phyloP scores from a whole-genome alignment of 768 basidiomycete genomes.

The Lactarius trivialis region DNA sequence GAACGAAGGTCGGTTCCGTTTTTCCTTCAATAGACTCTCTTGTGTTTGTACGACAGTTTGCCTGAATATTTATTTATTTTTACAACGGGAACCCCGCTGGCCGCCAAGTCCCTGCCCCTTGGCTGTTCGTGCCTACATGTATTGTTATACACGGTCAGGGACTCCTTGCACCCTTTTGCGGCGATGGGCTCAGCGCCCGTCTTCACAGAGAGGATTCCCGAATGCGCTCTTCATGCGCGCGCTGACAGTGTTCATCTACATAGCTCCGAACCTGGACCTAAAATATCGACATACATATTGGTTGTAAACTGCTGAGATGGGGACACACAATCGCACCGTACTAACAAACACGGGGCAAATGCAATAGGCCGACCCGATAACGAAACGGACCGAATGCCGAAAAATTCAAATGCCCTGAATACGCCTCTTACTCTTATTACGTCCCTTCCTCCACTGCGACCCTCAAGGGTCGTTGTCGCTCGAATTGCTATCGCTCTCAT shows the following conservation, averaged over 20 bases:
- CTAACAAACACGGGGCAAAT: too few relatives aligned
- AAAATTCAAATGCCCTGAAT: background rate
- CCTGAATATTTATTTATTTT: background rate
- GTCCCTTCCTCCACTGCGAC: background rate
- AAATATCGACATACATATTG: background rate
- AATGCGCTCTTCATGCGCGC: background rate
- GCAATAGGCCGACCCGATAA: too few relatives aligned
- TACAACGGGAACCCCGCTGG: too few relatives aligned
- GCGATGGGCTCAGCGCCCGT: background rate
- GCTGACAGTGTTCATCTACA: background rate
- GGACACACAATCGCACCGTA: background rate
- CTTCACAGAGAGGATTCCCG: background rate
- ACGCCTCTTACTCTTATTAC: background rate
- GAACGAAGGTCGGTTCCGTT: slow-evolving; percentile 18
- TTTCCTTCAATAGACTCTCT: background rate
- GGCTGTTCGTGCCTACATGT: slow-evolving; percentile 1
- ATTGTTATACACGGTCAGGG: background rate
- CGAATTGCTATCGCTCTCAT: slow-evolving; percentile 81
- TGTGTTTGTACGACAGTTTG: background rate
- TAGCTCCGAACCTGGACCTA: background rate
- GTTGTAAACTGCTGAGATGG: background rate
- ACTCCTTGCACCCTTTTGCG: slow-evolving; percentile 13
- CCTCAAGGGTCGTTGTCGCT: slow-evolving; percentile 58
- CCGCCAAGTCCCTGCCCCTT: background rate
- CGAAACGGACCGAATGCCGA: background rate